Base-by-base conservation (phyloP, 2,329 filamentous ascomycete genomes). In the Hypoxylon sp. region DNA sequence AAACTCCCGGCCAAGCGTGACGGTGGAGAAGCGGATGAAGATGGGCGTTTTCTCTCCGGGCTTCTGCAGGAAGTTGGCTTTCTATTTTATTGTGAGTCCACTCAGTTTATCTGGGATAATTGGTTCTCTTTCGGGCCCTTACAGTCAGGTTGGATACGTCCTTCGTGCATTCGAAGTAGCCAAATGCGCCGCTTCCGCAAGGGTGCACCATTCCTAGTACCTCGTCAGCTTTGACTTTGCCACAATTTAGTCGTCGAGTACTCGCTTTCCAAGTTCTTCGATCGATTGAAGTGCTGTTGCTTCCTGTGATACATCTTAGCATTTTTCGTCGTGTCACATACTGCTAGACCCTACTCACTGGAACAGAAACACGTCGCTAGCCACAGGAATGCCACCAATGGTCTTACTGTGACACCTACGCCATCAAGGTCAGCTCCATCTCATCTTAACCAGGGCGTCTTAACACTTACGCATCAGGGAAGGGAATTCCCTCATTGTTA, bases 1-100 rank as follows among this genome's bases (percentile, higher is more conserved):
- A 12, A 60, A 74, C 30, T 73, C 75, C 86, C 21, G 68, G 65
- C 5, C 90, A 90, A 62, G 87, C 87, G 77, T 93, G 90, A 93
- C 91, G 1, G 91, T 94, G 0, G 90, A 93, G 78, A 94, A 93
- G 3, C 91, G 84, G 16, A 84, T 76, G 61, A 88, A 88, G 5
- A 85, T 76, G 1, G 85, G 73, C 0, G 86, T 88, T 71, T 87
- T 77, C 70, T 88, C 87, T 48, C 81, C 82, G 2, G 76, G 71
- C 11, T 75, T 73, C 6, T 70, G 75, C 12, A 88, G 78, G 75
- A 70, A 68, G 52, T 68, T 52, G 48, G 67, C 67, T 67, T 65
- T 67, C 64, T 63, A 27, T 21, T 14, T 48, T 23, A 7, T n/a
- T 11, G 23, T 63, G 14, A 63, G 25, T 12, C 37, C 12, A n/a